Conservation (phyloP, 2,329 filamentous ascomycete species). For the Botrytis medusae region DNA sequence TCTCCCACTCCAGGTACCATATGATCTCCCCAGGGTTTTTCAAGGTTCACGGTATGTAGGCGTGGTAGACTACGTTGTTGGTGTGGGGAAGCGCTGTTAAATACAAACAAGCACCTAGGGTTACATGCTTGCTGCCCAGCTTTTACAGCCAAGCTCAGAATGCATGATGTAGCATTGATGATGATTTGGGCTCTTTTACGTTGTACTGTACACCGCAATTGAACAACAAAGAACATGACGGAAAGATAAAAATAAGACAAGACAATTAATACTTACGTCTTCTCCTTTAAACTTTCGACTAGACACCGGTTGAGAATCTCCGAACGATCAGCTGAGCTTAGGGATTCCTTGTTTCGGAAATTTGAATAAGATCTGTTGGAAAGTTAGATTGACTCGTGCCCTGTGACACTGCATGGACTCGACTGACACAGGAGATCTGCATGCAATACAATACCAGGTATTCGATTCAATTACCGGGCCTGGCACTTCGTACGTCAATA, state of each 20-base stretch:
- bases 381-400: conserved; percentile 7
- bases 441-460: background rate
- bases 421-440: background rate
- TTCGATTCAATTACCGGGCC: background rate
- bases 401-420: background rate
- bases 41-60: background rate
- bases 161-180: background rate
- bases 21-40: conserved; percentile 1
- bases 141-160: background rate
- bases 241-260: background rate
- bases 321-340: conserved; percentile 13
- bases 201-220: background rate
- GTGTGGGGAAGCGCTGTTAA: conserved; percentile 11
- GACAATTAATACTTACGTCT: background rate
- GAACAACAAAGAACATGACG: conserved; percentile 9
- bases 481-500: background rate
- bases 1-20: background rate
- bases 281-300: background rate
- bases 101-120: background rate
- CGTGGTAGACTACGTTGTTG: background rate
- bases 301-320: background rate
- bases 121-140: background rate
- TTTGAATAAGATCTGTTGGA: background rate
- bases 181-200: background rate
- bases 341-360: conserved; percentile 6